phyloP scores from a whole-genome alignment of 2,329 filamentous ascomycete genomes.

The Bipolaris zeicola region DNA sequence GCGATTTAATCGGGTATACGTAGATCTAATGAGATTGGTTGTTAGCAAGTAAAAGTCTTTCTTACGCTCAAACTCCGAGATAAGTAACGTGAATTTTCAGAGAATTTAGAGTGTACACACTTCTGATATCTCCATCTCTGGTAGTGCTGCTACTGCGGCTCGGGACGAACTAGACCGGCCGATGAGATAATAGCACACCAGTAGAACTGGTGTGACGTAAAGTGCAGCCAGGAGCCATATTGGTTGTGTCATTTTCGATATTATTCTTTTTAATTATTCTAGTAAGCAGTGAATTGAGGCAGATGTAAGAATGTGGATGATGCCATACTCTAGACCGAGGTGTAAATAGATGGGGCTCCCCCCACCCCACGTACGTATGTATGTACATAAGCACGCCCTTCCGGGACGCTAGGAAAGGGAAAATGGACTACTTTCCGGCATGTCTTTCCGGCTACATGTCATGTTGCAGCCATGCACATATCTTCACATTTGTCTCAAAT shows the following conservation, averaged over 20 bases:
- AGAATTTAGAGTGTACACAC: slow-evolving; percentile 20
- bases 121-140: slow-evolving; percentile 31
- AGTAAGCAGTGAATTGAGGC: neutral
- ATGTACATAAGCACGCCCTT: slow-evolving; percentile 2
- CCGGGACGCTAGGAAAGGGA: slow-evolving; percentile 1
- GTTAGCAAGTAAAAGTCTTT: neutral
- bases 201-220: slow-evolving; percentile 25
- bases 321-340: neutral
- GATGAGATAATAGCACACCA: slow-evolving; percentile 24
- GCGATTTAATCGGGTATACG: slow-evolving; percentile 56
- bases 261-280: neutral
- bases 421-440: neutral
- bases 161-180: slow-evolving; percentile 23
- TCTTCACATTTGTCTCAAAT: too few relatives aligned
- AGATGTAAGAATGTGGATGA: neutral
- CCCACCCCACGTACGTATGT: neutral
- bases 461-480: neutral
- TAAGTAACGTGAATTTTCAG: neutral
- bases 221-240: slow-evolving; percentile 28
- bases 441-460: neutral
- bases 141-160: too few relatives aligned
- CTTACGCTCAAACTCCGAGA: neutral
- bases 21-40: slow-evolving; percentile 43
- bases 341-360: neutral
- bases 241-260: slow-evolving; percentile 25